phyloP scores from a whole-genome alignment of 1,284 basidiomycete species.

The Tilletia horrida region DNA sequence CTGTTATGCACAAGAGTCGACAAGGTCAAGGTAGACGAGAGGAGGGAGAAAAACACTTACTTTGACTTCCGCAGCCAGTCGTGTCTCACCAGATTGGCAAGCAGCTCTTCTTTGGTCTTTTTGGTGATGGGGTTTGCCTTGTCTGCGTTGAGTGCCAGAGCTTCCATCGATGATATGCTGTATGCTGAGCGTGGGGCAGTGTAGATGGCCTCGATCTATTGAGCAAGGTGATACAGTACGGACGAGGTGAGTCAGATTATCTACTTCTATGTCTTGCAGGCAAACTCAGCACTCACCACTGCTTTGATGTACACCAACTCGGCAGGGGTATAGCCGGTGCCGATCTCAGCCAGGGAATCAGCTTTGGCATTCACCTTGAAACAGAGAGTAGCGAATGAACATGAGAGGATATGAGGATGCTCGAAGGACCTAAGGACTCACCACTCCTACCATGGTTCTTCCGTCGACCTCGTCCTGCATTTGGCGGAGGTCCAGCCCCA shows the following conservation, averaged over 20 bases:
- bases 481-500: constrained; percentile 41
- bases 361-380: constrained; percentile 34
- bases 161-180: constrained; percentile 71
- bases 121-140: constrained; percentile 61
- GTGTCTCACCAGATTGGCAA: constrained; percentile 62
- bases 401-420: neutral
- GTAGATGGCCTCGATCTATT: constrained; percentile 80
- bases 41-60: constrained; percentile 58
- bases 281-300: constrained; percentile 30
- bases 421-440: constrained; percentile 7
- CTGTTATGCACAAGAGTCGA: neutral
- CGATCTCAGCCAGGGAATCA: constrained; percentile 38
- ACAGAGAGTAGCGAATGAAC: neutral
- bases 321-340: constrained; percentile 38
- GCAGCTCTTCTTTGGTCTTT: constrained; percentile 14
- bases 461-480: constrained; percentile 34
- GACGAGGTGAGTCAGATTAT: neutral
- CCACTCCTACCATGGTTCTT: constrained; percentile 31
- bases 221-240: neutral
- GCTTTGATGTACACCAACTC: constrained; percentile 44
- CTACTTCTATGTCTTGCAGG: no score
- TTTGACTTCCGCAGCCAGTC: constrained; percentile 75
- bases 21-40: neutral
- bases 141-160: constrained; percentile 56
- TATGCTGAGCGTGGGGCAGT: constrained; percentile 70